Percentiles rank a stretch among this genome's conserved stretches.
Evolutionary conservation across 345 rosid species (phyloP).

Genomic region (Bruguiera gymnorhiza): DNA sequence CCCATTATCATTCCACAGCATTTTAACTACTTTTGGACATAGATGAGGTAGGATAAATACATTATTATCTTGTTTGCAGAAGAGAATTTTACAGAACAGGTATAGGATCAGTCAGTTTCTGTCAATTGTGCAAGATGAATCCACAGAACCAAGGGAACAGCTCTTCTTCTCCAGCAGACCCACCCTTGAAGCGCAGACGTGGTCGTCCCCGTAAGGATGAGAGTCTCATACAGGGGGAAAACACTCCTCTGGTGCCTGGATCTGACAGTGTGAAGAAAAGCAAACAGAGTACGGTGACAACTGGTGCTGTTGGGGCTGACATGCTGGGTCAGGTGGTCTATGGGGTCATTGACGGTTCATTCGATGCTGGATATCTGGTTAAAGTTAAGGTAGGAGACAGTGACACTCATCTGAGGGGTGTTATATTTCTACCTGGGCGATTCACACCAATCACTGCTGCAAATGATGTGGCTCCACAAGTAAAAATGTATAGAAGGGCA

Average conservation of each 20-base stretch:
- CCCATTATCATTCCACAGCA: no score
- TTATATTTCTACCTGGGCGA: conserved; percentile 47
- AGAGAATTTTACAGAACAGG: not conserved
- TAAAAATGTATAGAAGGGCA: conserved; percentile 44
- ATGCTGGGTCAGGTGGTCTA: conserved; percentile 54
- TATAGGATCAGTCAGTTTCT: not conserved
- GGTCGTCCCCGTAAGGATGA: conserved; percentile 61
- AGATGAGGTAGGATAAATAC: not conserved
- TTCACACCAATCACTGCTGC: conserved; percentile 45
- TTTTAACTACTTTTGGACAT: no score
- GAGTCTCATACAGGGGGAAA: conserved; percentile 26
- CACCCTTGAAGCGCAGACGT: conserved; percentile 46
- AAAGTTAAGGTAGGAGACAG: conserved; percentile 51
- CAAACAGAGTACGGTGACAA: conserved; percentile 21
- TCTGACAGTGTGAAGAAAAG: conserved; percentile 23
- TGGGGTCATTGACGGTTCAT: conserved; percentile 62
- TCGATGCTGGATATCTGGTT: conserved; percentile 64
- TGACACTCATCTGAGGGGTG: conserved; percentile 51
- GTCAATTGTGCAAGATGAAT: conserved; percentile 31
- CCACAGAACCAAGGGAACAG: conserved; percentile 26
- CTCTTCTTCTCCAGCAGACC: conserved; percentile 36
- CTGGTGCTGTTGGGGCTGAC: conserved; percentile 18
- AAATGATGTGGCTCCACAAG: conserved; percentile 69
- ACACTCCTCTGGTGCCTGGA: conserved; percentile 21
- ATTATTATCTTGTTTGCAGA: conserved; percentile 18